These are phyloP conservation scores for Musa acuminata DNA, from an alignment of 176 grass and related monocot genomes.

Conservation along the genomic window DNA sequence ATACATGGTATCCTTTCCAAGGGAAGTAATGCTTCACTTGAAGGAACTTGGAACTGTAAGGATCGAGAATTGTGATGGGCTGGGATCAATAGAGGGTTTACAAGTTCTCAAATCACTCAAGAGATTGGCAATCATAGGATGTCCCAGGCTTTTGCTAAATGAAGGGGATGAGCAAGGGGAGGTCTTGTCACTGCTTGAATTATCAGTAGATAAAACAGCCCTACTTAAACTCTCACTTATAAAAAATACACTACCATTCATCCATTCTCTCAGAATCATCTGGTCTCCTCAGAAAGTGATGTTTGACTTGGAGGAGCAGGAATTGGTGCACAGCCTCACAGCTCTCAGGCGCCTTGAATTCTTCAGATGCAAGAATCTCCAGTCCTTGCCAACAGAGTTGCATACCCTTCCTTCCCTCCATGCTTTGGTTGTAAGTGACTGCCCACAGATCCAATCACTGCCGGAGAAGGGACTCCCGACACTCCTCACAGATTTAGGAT, in stretches of 20 bases:
- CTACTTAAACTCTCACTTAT: slow-evolving; percentile 7
- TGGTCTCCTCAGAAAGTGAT: neutral
- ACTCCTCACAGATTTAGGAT: too few species aligned
- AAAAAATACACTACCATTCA: neutral
- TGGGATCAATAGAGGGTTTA: slow-evolving; percentile 6
- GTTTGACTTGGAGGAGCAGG: neutral
- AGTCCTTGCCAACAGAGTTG: neutral
- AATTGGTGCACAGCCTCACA: neutral
- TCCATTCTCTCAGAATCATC: neutral
- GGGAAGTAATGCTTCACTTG: neutral
- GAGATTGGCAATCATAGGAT: slow-evolving; percentile 1
- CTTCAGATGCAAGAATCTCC: neutral
- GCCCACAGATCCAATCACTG: too few species aligned
- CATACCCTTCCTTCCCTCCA: neutral
- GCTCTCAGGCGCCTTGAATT: neutral
- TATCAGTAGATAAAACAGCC: slow-evolving; percentile 5
- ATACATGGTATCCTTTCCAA: neutral
- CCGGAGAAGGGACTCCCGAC: too few species aligned
- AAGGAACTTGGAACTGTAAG: neutral
- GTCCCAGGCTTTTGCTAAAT: slow-evolving; percentile 10
- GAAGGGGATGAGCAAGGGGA: neutral
- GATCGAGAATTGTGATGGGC: slow-evolving; percentile 7
- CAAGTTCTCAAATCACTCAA: neutral
- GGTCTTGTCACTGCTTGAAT: neutral
- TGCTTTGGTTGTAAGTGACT: too few species aligned